Evolutionary conservation across 495 filamentous ascomycete genomes (phyloP).

Genomic region (Mytilinidion resinicola): DNA sequence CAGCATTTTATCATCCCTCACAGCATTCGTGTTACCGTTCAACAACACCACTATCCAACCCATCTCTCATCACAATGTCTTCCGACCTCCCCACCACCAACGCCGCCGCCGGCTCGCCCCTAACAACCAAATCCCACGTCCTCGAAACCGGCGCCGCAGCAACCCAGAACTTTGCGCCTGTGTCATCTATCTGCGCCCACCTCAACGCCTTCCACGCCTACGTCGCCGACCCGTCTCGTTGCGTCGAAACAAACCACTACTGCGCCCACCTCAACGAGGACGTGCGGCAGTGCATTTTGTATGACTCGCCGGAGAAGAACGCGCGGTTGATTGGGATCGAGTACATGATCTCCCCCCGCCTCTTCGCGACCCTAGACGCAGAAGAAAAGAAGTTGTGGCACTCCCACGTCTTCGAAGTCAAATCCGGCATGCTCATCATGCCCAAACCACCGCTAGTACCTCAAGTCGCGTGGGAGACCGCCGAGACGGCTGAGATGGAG

Average conservation of each 20-base stretch:
- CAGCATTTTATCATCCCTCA: not conserved
- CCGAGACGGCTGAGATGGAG: slow-evolving; percentile 76
- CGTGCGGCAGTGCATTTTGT: slow-evolving; percentile 74
- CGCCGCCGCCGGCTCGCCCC: slow-evolving; percentile 45
- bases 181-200: slow-evolving; percentile 74
- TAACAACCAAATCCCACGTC: slow-evolving; percentile 50
- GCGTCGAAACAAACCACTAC: slow-evolving; percentile 79
- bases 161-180: slow-evolving; percentile 61
- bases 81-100: slow-evolving; percentile 26
- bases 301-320: slow-evolving; percentile 58
- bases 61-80: not conserved
- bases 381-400: slow-evolving; percentile 75
- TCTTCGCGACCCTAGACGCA: slow-evolving; percentile 58
- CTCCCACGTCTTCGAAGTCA: slow-evolving; percentile 79
- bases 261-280: slow-evolving; percentile 68
- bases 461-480: slow-evolving; percentile 57
- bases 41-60: not conserved
- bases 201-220: slow-evolving; percentile 84
- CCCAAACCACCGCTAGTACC: slow-evolving; percentile 56
- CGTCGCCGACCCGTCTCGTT: slow-evolving; percentile 57
- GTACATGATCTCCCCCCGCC: slow-evolving; percentile 76
- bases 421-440: slow-evolving; percentile 81
- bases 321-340: slow-evolving; percentile 69
- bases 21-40: not conserved
- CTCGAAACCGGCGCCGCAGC: slow-evolving; percentile 60